Conservation (phyloP, 169 alveolate genomes). For the Fabrea salina region DNA sequence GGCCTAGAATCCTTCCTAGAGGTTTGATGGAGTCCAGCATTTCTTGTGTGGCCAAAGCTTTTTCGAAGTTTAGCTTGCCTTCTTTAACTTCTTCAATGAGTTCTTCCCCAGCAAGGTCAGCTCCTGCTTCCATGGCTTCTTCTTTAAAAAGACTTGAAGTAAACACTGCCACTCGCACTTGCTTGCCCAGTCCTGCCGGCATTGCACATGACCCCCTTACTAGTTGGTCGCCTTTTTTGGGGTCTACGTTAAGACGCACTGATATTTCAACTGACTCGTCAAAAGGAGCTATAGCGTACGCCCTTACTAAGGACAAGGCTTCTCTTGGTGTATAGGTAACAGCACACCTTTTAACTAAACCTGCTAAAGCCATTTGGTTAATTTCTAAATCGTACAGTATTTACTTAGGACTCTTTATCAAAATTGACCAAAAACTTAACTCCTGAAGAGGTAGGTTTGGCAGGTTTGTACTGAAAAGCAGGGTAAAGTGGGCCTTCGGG, state of each 20-base stretch:
- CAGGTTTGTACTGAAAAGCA: constrained; percentile 37
- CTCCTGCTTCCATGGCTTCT: constrained; percentile 53
- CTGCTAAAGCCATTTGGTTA: too few relatives aligned
- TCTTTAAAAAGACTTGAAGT: constrained; percentile 17
- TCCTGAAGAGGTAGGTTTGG: not conserved
- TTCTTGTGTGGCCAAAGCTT: constrained; percentile 52
- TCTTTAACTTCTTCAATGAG: constrained; percentile 38
- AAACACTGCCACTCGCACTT: constrained; percentile 44
- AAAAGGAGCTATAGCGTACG: constrained; percentile 30
- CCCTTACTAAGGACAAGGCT: constrained; percentile 23
- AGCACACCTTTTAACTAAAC: too few relatives aligned
- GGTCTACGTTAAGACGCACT: constrained; percentile 51
- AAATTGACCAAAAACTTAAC: constrained; percentile 23
- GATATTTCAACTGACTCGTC: constrained; percentile 47
- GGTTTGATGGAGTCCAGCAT: constrained; percentile 42
- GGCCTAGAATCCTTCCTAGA: constrained; percentile 65
- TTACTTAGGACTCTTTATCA: too few relatives aligned
- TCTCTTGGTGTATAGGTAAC: not conserved
- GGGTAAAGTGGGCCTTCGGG: constrained; percentile 49
- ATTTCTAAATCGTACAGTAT: too few relatives aligned
- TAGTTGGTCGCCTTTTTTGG: constrained; percentile 55
- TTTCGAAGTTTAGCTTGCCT: constrained; percentile 54
- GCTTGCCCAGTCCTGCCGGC: constrained; percentile 60
- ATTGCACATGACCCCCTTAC: constrained; percentile 57
- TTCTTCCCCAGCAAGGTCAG: constrained; percentile 52